Conservation (phyloP, 169 alveolate genomes). For the Eimeria praecox region DNA sequence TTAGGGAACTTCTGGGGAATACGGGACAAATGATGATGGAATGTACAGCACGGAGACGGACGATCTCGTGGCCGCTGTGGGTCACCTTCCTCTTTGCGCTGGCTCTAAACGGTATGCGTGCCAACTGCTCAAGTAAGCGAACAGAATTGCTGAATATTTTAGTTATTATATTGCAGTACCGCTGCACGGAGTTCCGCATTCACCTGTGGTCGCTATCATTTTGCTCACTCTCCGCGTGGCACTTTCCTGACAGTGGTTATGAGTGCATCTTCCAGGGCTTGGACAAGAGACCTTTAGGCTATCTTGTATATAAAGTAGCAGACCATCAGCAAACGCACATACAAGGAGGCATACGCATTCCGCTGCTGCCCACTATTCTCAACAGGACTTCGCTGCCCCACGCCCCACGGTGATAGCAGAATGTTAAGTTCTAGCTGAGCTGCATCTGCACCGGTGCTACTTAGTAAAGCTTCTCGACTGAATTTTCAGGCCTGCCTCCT, state of each 20-base stretch:
- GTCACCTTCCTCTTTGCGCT: constrained; percentile 19
- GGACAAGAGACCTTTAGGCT: not conserved
- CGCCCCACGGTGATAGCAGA: not conserved
- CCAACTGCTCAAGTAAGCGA: constrained; percentile 33
- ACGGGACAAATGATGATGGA: not conserved
- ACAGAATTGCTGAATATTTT: not conserved
- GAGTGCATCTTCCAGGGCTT: not conserved
- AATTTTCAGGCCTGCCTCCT: constrained; percentile 63
- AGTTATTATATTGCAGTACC: not conserved
- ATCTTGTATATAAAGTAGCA: not conserved
- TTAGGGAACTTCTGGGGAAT: not conserved
- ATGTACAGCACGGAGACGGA: not conserved
- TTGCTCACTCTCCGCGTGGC: not conserved
- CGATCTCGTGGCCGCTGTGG: not conserved
- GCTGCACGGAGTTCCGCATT: not conserved
- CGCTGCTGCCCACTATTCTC: not conserved
- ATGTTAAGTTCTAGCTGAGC: not conserved
- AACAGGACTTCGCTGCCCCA: not conserved
- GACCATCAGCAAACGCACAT: not conserved
- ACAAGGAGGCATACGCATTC: not conserved
- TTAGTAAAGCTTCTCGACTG: not conserved
- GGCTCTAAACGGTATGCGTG: not conserved
- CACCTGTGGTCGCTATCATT: not conserved
- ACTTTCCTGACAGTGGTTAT: not conserved
- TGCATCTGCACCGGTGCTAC: not conserved